A percentile compares a stretch with the other conserved stretches of the same genome.
Evolutionary conservation across 495 filamentous ascomycete species (phyloP).

Genomic region (Lepraria neglecta): DNA sequence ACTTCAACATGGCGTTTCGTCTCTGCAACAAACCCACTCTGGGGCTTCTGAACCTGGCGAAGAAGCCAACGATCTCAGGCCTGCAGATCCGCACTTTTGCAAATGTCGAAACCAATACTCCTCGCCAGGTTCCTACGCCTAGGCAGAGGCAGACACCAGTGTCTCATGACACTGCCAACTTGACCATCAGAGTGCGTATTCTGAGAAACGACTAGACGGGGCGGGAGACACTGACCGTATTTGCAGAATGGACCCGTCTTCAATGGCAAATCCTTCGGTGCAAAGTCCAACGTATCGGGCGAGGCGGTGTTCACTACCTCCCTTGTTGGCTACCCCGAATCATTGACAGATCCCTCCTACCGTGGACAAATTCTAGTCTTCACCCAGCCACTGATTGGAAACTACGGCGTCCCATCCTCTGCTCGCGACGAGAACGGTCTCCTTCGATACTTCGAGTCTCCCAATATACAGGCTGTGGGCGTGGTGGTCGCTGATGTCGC

Average conservation of each 20-base stretch:
- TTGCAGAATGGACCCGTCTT: slow-evolving; percentile 78
- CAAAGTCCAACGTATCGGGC: slow-evolving; percentile 53
- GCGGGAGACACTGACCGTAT: slow-evolving; percentile 20
- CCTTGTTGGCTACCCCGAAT: slow-evolving; percentile 88
- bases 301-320: slow-evolving; percentile 89
- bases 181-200: slow-evolving; percentile 75
- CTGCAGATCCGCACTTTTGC: slow-evolving; percentile 58
- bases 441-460: slow-evolving; percentile 28
- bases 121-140: slow-evolving; percentile 47
- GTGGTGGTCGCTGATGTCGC: slow-evolving; percentile 95
- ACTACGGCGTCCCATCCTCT: slow-evolving; percentile 87
- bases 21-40: slow-evolving; percentile 51
- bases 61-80: slow-evolving; percentile 28
- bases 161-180: slow-evolving; percentile 73
- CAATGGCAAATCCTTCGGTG: slow-evolving; percentile 87
- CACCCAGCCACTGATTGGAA: slow-evolving; percentile 97
- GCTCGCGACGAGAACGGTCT: slow-evolving; percentile 42
- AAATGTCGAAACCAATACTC: slow-evolving; percentile 59
- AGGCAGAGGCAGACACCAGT: slow-evolving; percentile 48
- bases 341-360: slow-evolving; percentile 97
- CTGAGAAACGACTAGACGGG: not conserved
- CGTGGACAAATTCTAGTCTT: slow-evolving; percentile 94
- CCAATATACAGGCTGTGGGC: slow-evolving; percentile 91
- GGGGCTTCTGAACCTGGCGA: slow-evolving; percentile 44
- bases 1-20: slow-evolving; percentile 63